Base-by-base conservation (phyloP, 2,329 filamentous ascomycete genomes). In the Monosporascus sp. region DNA sequence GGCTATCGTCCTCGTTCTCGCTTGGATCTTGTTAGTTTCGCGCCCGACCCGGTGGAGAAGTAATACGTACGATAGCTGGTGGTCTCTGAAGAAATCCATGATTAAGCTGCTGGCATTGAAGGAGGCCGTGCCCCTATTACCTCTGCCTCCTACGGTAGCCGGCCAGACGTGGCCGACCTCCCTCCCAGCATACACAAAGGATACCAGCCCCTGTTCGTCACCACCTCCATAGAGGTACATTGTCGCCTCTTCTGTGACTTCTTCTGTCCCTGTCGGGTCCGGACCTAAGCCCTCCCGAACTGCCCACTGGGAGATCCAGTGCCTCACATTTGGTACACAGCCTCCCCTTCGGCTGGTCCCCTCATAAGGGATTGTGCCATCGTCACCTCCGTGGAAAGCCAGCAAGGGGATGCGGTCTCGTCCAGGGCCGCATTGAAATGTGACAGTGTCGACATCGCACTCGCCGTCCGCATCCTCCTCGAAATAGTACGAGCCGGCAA, bases 301-400 rank as follows among this genome's bases (percentile, higher is more conserved):
- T 6, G 65, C 65, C 74, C 74, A 77, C 57, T 63, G 57, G 8
- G 52, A 49, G 2, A 69, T 55, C 62, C 66, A 73, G 40, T 69
- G 62, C 20, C 68, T 61, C 27, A 79, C 74, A 0, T 71, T 56
- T 1, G 75, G 75, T 40, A 77, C 55, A 45, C 66, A 69, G 0
- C 71, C 72, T 1, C 70, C 69, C 4, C 69, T 67, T 2, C 73
- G 68, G 22, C 64, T 65, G 3, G 68, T 70, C 1, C 76, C 76
- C 1, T 61, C 51, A 54, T 78, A 78, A 0, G 64, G 58, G 37
- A 79, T 75, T 1, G 67, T 73, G 3, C 56, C 66, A 60, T 79
- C 77, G 1, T 56, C 67, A 2, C 66, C 69, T 6, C 76, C 76
- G 58, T 79, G 77, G 31, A 78, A 72, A 47, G 76, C 75, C 5